Base-by-base conservation (phyloP, 345 rosid species). In the Eucalyptus dawsonii region DNA sequence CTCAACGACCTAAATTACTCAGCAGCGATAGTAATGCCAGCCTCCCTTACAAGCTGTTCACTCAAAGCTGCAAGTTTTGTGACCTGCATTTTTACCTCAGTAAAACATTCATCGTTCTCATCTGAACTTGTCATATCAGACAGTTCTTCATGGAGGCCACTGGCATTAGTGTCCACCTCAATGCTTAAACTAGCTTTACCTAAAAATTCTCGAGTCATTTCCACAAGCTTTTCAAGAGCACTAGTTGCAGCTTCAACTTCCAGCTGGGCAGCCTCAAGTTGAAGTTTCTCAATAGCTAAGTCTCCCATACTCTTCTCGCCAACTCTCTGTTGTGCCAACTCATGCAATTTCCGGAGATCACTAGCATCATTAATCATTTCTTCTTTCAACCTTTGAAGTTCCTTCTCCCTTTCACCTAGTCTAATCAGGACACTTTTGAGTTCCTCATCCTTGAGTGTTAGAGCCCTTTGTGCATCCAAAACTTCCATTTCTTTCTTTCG, bases 221-320 rank as follows among this genome's bases (percentile, higher is more conserved):
- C 97, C 15, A 94, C 93, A 44, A 96, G 95, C 88, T 95, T 95
- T 87, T 94, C 94, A 58, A 97, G 93, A 17, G 97, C 98, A 80
- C 89, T 88, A 11, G 94, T 94, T 31, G 98, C 98, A 89, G 98
- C 97, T 93, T 96, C 98, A 34, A 94, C 96, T 92, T 96, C 98
- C 60, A 96, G 94, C 89, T 95, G 93, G 80, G 96, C 96, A 80
- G 97, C 97, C 90, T 97, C 97, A 0, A 95, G 95, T 91, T 97
- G 95, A 88, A 96, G 98, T 92, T 94, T 95, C 94, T 96, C 97
- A 83, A 95, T 95, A 40, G 96, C 97, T 87, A 96, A 89, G 25
- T 94, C 96, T 53, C 97, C 97, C 42, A 94, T 86, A 54, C 92
- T 95, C 91, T 88, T 96, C 86, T 92, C 96, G 27, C 96, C 96